Evolutionary conservation across 257 asterid species (phyloP), one percentile per base, ranked within the genome.

Genomic region (Coffea eugenioides): DNA sequence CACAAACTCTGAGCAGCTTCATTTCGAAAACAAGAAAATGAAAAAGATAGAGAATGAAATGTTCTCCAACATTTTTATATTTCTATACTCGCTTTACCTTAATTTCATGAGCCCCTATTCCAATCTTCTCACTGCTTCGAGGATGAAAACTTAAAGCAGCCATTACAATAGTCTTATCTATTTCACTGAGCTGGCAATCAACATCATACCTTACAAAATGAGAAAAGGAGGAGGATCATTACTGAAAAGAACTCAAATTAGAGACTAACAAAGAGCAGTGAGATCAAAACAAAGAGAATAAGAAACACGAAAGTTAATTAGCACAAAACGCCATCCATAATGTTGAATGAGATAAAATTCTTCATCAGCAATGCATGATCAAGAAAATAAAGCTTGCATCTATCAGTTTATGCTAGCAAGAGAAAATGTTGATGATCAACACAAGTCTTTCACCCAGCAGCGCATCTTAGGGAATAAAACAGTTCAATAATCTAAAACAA

Each of bases 91-190:
- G 11, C 41, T 70, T 71, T 86, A 96, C 99, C 99, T 96, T 96
- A 78, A 96, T 89, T 71, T 89, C 94, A 67, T 34, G 31, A 66
- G 86, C 79, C 34, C 99, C 98, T 46, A 80, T 73, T 73, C 98
- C 97, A 70, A 80, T 84, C 82, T 96, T 96, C 81, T 89, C 91
- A 21, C 78, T 74, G 83, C 85, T 83, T 69, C 89, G 91, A 8
- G 99, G 98, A 88, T 96, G 99, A 78, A 87, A 94, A 57, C 77
- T 85, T 65, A 96, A 86, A 79, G 93, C 97, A 77, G 68, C 86
- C 86, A 90, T 79, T 51, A 88, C 97, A 66, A 83, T 41, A 73
- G 89, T 82, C 80, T 88, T 88, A 76, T 96, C 99, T 51, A 82
- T 90, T 59, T 85, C 94, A 43, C 74, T 86, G 62, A 96, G 79